Conservation (phyloP, 306 rosid species). For the Psophocarpus tetragonolobus region DNA sequence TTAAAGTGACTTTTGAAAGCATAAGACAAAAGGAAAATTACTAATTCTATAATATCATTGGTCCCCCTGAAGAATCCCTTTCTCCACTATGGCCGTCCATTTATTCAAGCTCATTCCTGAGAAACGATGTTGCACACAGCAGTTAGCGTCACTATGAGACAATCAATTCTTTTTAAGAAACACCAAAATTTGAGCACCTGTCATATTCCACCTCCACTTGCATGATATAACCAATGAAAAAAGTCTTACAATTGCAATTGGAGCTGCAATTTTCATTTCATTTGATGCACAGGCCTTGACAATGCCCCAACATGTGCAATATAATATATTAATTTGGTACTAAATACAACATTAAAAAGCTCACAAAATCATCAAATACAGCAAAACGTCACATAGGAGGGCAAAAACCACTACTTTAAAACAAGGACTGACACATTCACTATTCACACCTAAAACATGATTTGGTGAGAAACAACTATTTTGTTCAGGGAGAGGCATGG, state of each 20-base stretch:
- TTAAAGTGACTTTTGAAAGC: background rate
- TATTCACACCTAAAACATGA: background rate
- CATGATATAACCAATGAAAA: slow-evolving; percentile 30
- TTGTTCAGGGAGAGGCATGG: background rate
- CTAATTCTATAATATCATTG: background rate
- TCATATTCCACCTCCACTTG: slow-evolving; percentile 11
- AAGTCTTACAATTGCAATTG: background rate
- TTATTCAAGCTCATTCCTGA: background rate
- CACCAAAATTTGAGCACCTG: background rate
- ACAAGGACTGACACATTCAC: background rate
- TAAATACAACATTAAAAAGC: background rate
- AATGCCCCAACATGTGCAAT: slow-evolving; percentile 17
- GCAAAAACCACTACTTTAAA: background rate
- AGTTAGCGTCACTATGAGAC: slow-evolving; percentile 1
- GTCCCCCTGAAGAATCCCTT: slow-evolving; percentile 4
- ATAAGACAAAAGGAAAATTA: background rate
- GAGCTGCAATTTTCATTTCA: slow-evolving; percentile 27
- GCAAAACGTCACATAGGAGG: background rate
- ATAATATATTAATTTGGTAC: background rate
- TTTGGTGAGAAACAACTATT: background rate
- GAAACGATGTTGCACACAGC: slow-evolving; percentile 2
- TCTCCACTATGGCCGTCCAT: slow-evolving; percentile 5
- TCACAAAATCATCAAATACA: background rate
- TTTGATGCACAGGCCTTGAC: slow-evolving; percentile 5
- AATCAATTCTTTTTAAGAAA: background rate